Evolutionary conservation across 2,329 filamentous ascomycete genomes (phyloP), one percentile per base, ranked within the genome.

Genomic region (Sphaceloma murrayae): DNA sequence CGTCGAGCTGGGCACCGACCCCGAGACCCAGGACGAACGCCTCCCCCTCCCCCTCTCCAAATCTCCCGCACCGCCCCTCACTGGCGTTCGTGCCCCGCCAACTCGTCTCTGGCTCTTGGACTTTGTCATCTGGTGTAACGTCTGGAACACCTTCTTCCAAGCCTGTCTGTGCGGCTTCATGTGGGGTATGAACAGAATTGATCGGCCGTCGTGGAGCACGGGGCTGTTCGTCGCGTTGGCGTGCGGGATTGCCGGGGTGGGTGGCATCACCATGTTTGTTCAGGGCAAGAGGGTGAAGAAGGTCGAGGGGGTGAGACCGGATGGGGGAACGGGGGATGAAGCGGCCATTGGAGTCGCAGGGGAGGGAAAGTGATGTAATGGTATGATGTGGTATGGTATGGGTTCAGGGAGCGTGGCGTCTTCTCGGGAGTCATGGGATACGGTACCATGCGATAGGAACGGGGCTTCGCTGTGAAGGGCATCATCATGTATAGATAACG

Each of bases 91-190:
- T 3, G 83, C 84, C 1, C 73, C 74, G 2, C 72, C 80, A 2
- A 86, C 83, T 0, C 62, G 64, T 16, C 52, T 74, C 8, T 89
- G 84, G 83, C 88, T 84, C 61, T 67, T 94, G 56, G 84, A 91
- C 52, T 77, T 82, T 46, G 77, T 89, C 24, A 70, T 93, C 26
- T 88, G 81, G 80, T 72, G 80, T 53, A 87, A 86, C 63, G 72
- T 86, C 2, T 71, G 69, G 66, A 93, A 94, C 56, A 91, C 85
- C 0, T 72, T 88, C 45, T 71, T 91, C 33, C 87, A 94, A 60
- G 72, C 72, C 29, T 71, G 77, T 13, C 70, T 94, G 2, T 82
- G 78, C 6, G 80, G 74, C 2, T 82, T 86, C 64, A 93, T 94
- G 86, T 93, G 84, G 83, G 56, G 53, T 2, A 48, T 57, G 49